These are phyloP conservation scores for Moringa oleifera DNA, from an alignment of 345 rosid species.

Conservation along the genomic window DNA sequence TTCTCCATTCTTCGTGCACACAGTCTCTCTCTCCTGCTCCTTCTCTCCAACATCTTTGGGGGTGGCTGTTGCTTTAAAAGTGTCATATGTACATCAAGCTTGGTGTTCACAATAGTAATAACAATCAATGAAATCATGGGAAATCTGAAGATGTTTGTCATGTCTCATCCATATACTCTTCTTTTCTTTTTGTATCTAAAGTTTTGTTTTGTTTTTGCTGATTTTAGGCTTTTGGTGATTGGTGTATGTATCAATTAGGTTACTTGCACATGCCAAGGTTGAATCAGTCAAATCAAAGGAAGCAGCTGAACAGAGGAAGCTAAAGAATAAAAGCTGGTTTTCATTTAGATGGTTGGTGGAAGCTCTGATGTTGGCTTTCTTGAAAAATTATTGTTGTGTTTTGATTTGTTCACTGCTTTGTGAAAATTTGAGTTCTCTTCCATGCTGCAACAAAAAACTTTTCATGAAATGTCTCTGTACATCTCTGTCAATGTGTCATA, in stretches of 20 bases:
- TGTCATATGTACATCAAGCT: too few relatives aligned
- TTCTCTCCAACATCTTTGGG: too few relatives aligned
- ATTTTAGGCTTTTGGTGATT: not conserved
- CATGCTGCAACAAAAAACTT: not conserved
- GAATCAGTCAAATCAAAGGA: slow-evolving; percentile 89
- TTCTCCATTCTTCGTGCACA: too few relatives aligned
- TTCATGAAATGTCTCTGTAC: slow-evolving; percentile 2
- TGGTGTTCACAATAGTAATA: too few relatives aligned
- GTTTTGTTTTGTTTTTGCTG: not conserved
- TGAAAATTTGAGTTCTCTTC: not conserved
- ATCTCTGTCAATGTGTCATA: not conserved
- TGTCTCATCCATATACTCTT: too few relatives aligned
- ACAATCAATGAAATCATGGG: too few relatives aligned
- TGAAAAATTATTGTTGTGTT: slow-evolving; percentile 2
- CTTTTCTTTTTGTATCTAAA: too few relatives aligned
- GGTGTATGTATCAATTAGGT: slow-evolving; percentile 41
- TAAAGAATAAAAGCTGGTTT: slow-evolving; percentile 81
- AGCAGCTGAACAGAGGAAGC: slow-evolving; percentile 82
- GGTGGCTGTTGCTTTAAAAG: too few relatives aligned
- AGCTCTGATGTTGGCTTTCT: slow-evolving; percentile 12
- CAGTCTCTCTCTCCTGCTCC: too few relatives aligned
- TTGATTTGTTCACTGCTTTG: not conserved
- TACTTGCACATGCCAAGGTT: slow-evolving; percentile 98
- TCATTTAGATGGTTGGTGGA: slow-evolving; percentile 72
- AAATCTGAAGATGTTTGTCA: too few relatives aligned